These are phyloP conservation scores for Colletotrichum abscissum DNA, from an alignment of 2,329 filamentous ascomycete genomes.

Conservation along the genomic window DNA sequence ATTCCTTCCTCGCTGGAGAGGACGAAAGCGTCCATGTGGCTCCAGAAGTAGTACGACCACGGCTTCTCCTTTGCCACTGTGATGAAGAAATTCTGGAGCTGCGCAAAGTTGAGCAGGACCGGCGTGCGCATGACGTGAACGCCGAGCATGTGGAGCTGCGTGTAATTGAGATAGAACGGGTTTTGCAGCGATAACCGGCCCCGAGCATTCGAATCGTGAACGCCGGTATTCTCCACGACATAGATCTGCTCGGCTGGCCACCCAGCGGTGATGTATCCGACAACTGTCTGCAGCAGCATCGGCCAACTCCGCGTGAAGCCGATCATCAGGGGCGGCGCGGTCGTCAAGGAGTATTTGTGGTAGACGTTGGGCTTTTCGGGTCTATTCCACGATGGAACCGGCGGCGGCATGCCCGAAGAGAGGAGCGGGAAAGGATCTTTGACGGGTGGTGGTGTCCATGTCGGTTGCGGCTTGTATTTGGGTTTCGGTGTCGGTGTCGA, in stretches of 20 bases:
- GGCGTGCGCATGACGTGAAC: slow-evolving; percentile 63
- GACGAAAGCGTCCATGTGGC: slow-evolving; percentile 64
- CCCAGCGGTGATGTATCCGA: slow-evolving; percentile 68
- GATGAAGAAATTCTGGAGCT: slow-evolving; percentile 67
- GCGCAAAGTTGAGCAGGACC: slow-evolving; percentile 63
- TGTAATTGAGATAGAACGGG: slow-evolving; percentile 67
- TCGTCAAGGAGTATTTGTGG: slow-evolving; percentile 50
- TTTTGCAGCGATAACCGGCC: slow-evolving; percentile 62
- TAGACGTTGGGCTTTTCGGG: slow-evolving; percentile 47
- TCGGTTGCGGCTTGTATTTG: slow-evolving; percentile 24
- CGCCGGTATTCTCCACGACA: slow-evolving; percentile 69
- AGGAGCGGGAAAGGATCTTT: slow-evolving; percentile 56
- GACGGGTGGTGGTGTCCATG: slow-evolving; percentile 48
- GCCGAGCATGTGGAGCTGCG: slow-evolving; percentile 58
- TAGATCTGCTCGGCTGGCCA: slow-evolving; percentile 69
- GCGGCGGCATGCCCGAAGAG: slow-evolving; percentile 48
- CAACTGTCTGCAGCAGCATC: slow-evolving; percentile 65
- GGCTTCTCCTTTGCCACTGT: slow-evolving; percentile 54
- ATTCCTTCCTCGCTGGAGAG: slow-evolving; percentile 53
- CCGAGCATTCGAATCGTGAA: slow-evolving; percentile 61
- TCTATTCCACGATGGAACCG: slow-evolving; percentile 57
- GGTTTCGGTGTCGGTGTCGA: background rate
- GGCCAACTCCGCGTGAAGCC: slow-evolving; percentile 68
- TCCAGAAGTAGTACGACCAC: slow-evolving; percentile 66
- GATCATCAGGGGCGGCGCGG: slow-evolving; percentile 64